Conservation (phyloP, 2,329 filamentous ascomycete genomes). For the Nakataea oryzae region DNA sequence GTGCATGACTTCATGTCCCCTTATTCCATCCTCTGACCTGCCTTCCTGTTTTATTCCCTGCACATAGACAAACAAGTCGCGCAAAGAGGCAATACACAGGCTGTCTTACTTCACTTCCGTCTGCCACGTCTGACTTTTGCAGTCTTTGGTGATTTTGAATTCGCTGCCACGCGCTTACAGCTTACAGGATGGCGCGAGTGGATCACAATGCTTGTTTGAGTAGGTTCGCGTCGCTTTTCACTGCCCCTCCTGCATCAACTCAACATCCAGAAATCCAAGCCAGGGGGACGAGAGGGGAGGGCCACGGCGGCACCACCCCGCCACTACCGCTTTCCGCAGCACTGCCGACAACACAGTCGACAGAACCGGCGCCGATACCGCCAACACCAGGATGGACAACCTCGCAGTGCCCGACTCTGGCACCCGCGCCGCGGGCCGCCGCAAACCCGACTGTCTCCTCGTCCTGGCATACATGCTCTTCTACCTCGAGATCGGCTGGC, state of each 20-base stretch:
- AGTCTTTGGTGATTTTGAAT: conserved; percentile 1
- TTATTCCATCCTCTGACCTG: no score
- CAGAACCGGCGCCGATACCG: no score
- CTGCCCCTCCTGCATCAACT: conserved; percentile 13
- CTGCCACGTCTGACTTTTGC: background rate
- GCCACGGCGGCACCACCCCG: background rate
- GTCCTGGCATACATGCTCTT: conserved; percentile 40
- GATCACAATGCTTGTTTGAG: conserved; percentile 53
- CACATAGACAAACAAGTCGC: background rate
- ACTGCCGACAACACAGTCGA: no score
- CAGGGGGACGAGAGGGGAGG: background rate
- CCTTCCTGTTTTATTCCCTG: background rate
- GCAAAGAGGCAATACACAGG: background rate
- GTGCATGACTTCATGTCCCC: no score
- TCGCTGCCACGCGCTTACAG: conserved; percentile 7
- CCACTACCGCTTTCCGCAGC: no score
- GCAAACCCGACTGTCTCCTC: conserved; percentile 27
- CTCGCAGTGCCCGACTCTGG: background rate
- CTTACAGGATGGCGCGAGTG: conserved; percentile 41
- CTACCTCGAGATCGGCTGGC: conserved; percentile 47
- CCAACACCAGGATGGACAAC: background rate
- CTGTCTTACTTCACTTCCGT: background rate
- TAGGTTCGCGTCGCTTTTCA: conserved; percentile 26
- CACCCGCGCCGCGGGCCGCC: conserved; percentile 1
- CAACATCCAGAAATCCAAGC: background rate